Evolutionary conservation across 805 yeast genomes (phyloP), one percentile per base, ranked within the genome.

Genomic region (Candida jianshihensis): DNA sequence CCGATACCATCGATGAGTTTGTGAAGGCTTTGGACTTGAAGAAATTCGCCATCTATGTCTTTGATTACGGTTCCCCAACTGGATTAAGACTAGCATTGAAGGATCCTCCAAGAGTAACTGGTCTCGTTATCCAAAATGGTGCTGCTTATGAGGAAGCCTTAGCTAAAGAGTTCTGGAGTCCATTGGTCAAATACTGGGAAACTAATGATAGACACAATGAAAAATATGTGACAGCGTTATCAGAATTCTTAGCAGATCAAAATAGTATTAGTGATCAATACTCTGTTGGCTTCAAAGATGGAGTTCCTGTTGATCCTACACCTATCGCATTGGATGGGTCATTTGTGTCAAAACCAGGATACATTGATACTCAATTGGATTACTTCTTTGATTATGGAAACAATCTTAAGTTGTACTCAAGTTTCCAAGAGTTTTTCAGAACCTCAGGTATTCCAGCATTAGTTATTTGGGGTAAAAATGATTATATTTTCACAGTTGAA

Each of bases 11-110:
- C 28, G 60, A 43, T 9, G 42, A 45, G 15, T 61, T 67, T 37
- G 41, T 62, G 19, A 48, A 53, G 11, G 41, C 32, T 2, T 38
- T 64, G 20, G 43, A 42, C 1, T 40, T 64, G 24, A 35, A 43
- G 7, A 57, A 53, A 30, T 64, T 57, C 33, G 46, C 53, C 13
- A 41, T 65, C 16, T 67, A 63, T 42, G 42, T 65, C 17, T 66
- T 67, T 42, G 73, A 67, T 43, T 67, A 67, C 41, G 72, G 73
- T 28, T 59, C 70, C 9, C 72, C 72, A 9, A 57, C 59, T 7
- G 71, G 63, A 0, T 51, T 57, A 26, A 54, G 71, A 35, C 40
- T 67, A 19, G 66, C 68, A 5, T 42, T 64, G 36, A 53, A 46
- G 20, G 36, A 48, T 6, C 66, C 69, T 3, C 39, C 46, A 5